Evolutionary conservation across 352 stramenopile genomes (phyloP).

Genomic region (Pythium plurisporium): DNA sequence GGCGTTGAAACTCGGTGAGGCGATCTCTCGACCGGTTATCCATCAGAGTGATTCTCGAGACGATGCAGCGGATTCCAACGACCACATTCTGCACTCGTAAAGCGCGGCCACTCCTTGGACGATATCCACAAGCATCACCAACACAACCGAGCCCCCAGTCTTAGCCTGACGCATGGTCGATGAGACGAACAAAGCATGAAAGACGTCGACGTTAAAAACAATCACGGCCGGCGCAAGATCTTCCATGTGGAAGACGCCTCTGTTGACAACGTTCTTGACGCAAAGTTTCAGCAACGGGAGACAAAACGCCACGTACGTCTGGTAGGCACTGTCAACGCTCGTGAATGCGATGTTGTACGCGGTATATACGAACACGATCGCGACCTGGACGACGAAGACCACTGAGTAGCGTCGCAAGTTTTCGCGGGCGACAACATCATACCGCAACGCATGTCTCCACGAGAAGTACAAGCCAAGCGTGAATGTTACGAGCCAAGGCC

Average conservation of each 20-base stretch:
- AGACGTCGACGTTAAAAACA: slow-evolving; percentile 29
- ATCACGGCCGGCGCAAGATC: slow-evolving; percentile 23
- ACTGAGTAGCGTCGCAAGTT: background rate
- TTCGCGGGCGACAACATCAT: background rate
- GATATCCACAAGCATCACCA: slow-evolving; percentile 5
- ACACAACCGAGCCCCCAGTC: background rate
- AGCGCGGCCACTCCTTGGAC: too few species aligned
- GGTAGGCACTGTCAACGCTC: too few species aligned
- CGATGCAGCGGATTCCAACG: too few species aligned
- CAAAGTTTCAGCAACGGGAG: slow-evolving; percentile 5
- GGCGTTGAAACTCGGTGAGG: too few species aligned
- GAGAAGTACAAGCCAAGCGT: background rate
- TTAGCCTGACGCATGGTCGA: slow-evolving; percentile 30
- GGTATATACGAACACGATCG: background rate
- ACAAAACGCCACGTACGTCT: background rate
- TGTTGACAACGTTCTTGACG: slow-evolving; percentile 5
- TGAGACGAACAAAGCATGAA: slow-evolving; percentile 28
- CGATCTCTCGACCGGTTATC: too few species aligned
- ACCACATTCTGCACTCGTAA: too few species aligned
- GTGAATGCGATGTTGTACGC: slow-evolving; percentile 1
- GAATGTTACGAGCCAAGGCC: too few species aligned
- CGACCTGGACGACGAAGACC: background rate
- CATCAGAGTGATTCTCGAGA: too few species aligned
- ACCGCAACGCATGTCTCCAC: slow-evolving; percentile 1
- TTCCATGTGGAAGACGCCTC: slow-evolving; percentile 3